phyloP scores from a whole-genome alignment of 139 green algal species.

The Volvox africanus region DNA sequence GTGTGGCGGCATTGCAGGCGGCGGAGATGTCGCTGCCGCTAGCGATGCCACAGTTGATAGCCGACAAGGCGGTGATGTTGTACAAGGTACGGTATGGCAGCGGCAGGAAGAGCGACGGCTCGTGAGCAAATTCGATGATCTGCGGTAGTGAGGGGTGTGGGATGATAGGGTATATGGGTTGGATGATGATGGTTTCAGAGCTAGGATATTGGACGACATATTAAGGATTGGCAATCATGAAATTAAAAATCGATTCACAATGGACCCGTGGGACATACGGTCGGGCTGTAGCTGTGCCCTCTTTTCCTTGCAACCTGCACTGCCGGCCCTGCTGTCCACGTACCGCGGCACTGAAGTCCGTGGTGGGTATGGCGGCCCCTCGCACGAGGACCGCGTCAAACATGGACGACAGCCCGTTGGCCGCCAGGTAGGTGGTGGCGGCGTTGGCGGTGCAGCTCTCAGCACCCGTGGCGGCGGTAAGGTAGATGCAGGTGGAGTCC shows the following conservation, averaged over 20 bases:
- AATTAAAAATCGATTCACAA: too few relatives aligned
- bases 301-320: too few relatives aligned
- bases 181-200: too few relatives aligned
- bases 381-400: neutral
- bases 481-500: neutral
- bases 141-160: neutral
- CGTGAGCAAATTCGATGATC: neutral
- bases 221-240: too few relatives aligned
- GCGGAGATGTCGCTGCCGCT: neutral
- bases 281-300: neutral
- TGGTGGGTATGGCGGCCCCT: neutral
- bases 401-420: neutral
- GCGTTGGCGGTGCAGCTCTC: neutral
- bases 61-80: neutral
- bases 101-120: neutral
- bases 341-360: slow-evolving; percentile 11
- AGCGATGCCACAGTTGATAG: neutral
- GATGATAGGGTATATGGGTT: neutral
- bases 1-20: neutral
- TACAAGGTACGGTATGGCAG: neutral
- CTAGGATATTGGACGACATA: too few relatives aligned
- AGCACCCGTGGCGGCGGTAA: slow-evolving; percentile 14
- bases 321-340: neutral
- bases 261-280: neutral
- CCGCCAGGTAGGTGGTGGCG: neutral